These are phyloP conservation scores for Pleurotus pulmonarius DNA, from an alignment of 768 basidiomycete genomes.

Conservation along the genomic window DNA sequence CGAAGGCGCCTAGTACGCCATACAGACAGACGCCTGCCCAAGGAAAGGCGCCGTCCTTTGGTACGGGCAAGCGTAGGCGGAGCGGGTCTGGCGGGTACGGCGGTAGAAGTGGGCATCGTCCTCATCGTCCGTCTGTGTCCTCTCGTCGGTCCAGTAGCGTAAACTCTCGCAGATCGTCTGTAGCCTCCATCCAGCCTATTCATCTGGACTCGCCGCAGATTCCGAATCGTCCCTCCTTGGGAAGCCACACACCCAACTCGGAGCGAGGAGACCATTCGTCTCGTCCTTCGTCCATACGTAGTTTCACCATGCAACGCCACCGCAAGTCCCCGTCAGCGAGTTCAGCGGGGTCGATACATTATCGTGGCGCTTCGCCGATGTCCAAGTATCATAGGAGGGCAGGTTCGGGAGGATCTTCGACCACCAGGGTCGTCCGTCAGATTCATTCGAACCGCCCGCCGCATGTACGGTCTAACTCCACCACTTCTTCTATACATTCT, in stretches of 20 bases:
- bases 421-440: conserved; percentile 76
- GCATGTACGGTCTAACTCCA: conserved; percentile 73
- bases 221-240: conserved; percentile 67
- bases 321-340: conserved; percentile 74
- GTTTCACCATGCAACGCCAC: conserved; percentile 65
- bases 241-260: conserved; percentile 83
- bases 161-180: conserved; percentile 74
- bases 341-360: conserved; percentile 66
- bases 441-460: conserved; percentile 40
- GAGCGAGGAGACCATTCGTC: conserved; percentile 78
- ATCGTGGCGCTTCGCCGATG: conserved; percentile 74
- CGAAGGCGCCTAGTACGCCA: conserved; percentile 20
- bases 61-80: conserved; percentile 46
- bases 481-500: conserved; percentile 75
- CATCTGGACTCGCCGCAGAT: conserved; percentile 60
- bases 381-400: conserved; percentile 75
- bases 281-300: conserved; percentile 83
- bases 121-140: conserved; percentile 68
- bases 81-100: conserved; percentile 33
- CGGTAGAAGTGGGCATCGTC: conserved; percentile 38
- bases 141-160: conserved; percentile 90
- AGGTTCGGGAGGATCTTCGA: conserved; percentile 80
- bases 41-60: conserved; percentile 16
- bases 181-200: conserved; percentile 44
- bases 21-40: conserved; percentile 8